A percentile compares a stretch with the other conserved stretches of the same genome.
Evolutionary conservation across 352 stramenopile genomes (phyloP).

Genomic region (Blastocystis sp.): DNA sequence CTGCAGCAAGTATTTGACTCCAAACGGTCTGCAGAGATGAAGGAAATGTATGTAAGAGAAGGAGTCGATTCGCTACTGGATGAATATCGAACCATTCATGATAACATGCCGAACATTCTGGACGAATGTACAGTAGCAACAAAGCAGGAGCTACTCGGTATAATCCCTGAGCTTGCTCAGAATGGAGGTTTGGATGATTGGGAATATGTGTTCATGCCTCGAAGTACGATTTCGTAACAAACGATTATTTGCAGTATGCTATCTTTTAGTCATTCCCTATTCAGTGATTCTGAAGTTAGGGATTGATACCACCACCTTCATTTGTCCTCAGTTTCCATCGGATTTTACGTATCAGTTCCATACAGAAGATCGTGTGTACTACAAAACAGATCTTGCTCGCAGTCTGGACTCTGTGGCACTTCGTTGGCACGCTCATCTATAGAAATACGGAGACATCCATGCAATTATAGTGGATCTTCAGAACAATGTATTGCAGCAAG

Average conservation of each 20-base stretch:
- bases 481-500: neutral
- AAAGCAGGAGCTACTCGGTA: neutral
- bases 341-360: constrained; percentile 56
- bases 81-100: neutral
- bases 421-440: neutral
- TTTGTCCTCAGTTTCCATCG: neutral
- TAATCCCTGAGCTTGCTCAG: neutral
- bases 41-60: constrained; percentile 12
- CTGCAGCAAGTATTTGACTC: constrained; percentile 26
- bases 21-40: neutral
- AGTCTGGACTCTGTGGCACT: neutral
- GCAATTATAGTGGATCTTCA: constrained; percentile 12
- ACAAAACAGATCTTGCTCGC: constrained; percentile 25
- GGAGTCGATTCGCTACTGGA: constrained; percentile 9
- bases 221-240: neutral
- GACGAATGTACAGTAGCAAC: neutral
- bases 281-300: neutral
- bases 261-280: neutral
- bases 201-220: constrained; percentile 13
- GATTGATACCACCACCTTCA: neutral
- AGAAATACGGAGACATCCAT: constrained; percentile 50
- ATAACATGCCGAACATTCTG: neutral
- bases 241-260: neutral
- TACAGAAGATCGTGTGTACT: constrained; percentile 40
- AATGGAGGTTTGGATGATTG: neutral